A percentile compares a stretch with the other conserved stretches of the same genome.
Conservation (phyloP, 768 basidiomycete species). For the Russula sp. region DNA sequence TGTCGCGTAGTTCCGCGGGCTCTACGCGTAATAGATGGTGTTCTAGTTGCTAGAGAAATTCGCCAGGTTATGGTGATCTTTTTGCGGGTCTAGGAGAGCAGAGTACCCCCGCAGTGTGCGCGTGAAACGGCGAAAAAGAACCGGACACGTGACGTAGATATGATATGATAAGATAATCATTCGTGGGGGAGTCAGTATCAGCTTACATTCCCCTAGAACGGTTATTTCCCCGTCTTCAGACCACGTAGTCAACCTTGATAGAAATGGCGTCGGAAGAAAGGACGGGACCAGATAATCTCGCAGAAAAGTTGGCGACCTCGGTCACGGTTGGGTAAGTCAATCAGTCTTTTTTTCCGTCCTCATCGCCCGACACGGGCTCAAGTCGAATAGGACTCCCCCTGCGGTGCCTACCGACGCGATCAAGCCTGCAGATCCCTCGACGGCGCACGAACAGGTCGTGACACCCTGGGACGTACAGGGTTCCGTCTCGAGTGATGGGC, state of each 20-base stretch:
- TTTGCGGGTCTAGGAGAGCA: too few relatives aligned
- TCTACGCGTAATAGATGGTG: too few relatives aligned
- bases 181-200: not conserved
- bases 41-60: too few relatives aligned
- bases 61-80: too few relatives aligned
- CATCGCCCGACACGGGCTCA: not conserved
- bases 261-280: constrained; percentile 7
- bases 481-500: constrained; percentile 80
- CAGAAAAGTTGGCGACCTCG: constrained; percentile 1
- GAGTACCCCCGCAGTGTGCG: too few relatives aligned
- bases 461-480: constrained; percentile 99
- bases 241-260: not conserved
- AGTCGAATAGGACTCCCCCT: not conserved
- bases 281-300: not conserved
- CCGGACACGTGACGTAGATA: not conserved
- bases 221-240: not conserved
- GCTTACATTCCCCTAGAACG: not conserved
- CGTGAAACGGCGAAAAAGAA: too few relatives aligned
- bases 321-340: constrained; percentile 5
- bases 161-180: constrained; percentile 4
- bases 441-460: constrained; percentile 66
- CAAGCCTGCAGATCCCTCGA: constrained; percentile 37
- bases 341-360: not conserved
- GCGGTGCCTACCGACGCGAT: constrained; percentile 30
- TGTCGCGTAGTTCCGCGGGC: too few relatives aligned